Conservation (phyloP, 371 early-diverging fungal genomes). For the Mucor velutinosus region DNA sequence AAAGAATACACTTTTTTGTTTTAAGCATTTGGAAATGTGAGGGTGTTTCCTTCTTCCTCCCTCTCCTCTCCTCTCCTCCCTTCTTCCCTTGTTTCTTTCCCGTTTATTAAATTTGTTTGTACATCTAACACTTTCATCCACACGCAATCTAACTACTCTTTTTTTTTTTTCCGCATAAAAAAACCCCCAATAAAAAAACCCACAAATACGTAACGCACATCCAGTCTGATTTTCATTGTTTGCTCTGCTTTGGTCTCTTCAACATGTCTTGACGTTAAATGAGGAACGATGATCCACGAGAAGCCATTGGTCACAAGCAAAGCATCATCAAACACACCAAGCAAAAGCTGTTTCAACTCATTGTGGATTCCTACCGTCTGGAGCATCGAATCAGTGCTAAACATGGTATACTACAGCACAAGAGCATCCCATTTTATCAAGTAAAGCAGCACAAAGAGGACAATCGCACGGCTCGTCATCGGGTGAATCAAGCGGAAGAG, state of each 20-base stretch:
- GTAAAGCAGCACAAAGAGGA: not conserved
- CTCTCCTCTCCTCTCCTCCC: not conserved
- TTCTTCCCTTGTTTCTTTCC: not conserved
- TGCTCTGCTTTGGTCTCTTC: not conserved
- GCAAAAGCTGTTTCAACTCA: not conserved
- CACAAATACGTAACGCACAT: not conserved
- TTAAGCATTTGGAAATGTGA: not conserved
- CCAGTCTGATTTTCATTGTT: not conserved
- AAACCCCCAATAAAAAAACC: not conserved
- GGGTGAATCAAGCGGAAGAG: not conserved
- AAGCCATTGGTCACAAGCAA: not conserved
- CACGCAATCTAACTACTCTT: not conserved
- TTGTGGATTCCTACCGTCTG: not conserved
- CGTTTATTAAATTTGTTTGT: not conserved
- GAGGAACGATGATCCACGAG: not conserved
- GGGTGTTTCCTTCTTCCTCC: not conserved
- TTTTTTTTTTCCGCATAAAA: not conserved
- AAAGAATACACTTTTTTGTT: not conserved
- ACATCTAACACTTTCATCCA: not conserved
- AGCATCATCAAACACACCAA: not conserved
- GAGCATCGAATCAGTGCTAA: not conserved
- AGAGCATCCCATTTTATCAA: not conserved
- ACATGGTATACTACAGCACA: not conserved
- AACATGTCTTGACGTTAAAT: not conserved
- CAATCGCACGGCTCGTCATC: not conserved